Evolutionary conservation across 2,329 filamentous ascomycete species (phyloP).

Genomic region (Ophiostoma populinum): DNA sequence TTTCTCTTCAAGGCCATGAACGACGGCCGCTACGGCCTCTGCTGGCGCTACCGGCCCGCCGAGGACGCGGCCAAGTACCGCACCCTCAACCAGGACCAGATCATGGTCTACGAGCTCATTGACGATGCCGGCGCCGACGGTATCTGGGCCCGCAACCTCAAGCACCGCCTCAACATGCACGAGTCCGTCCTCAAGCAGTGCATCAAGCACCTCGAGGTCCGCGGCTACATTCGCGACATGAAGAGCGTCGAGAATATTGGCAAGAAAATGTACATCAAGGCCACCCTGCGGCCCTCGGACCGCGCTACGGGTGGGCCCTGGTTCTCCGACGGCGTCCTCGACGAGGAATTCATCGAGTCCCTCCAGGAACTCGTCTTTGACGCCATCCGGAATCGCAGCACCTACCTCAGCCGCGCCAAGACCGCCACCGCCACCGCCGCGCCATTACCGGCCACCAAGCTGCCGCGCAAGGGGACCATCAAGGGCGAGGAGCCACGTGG

Average conservation of each 20-base stretch:
- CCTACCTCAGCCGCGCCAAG: slow-evolving; percentile 34
- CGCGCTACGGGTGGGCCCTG: slow-evolving; percentile 86
- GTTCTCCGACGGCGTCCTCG: slow-evolving; percentile 83
- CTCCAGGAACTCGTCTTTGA: slow-evolving; percentile 58
- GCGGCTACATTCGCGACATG: slow-evolving; percentile 71
- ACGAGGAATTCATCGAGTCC: slow-evolving; percentile 71
- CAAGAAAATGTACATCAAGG: slow-evolving; percentile 93
- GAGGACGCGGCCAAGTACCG: slow-evolving; percentile 44
- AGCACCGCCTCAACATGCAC: slow-evolving; percentile 64
- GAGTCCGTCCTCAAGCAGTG: slow-evolving; percentile 65
- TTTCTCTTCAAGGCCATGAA: slow-evolving; percentile 37
- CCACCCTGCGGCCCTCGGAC: slow-evolving; percentile 67
- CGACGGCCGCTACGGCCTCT: slow-evolving; percentile 25
- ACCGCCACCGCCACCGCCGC: background rate
- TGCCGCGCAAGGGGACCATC: slow-evolving; percentile 27
- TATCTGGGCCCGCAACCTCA: slow-evolving; percentile 80
- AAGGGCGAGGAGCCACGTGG: slow-evolving; percentile 16
- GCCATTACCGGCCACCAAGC: background rate
- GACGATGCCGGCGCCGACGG: slow-evolving; percentile 72
- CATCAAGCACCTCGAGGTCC: slow-evolving; percentile 68
- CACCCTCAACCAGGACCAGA: slow-evolving; percentile 51
- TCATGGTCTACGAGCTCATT: slow-evolving; percentile 75
- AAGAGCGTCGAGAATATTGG: slow-evolving; percentile 82
- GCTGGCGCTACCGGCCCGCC: slow-evolving; percentile 40
- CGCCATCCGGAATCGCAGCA: slow-evolving; percentile 54